Base-by-base conservation (phyloP, 2,329 filamentous ascomycete species). In the Apiospora hydei region DNA sequence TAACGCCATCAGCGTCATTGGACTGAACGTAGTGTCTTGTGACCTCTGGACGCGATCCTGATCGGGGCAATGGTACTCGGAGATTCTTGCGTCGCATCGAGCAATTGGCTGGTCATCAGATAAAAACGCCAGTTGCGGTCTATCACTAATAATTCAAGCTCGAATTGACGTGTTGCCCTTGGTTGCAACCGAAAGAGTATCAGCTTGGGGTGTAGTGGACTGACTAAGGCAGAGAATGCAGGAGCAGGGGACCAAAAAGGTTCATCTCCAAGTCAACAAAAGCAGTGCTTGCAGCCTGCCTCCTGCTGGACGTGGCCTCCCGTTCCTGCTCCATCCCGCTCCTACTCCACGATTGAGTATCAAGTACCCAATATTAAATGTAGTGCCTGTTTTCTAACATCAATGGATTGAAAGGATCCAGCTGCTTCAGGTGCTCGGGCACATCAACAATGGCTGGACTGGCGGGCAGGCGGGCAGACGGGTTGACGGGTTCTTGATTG, bases 401-500 rank as follows among this genome's bases (percentile, higher is more conserved):
- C 16, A 7, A 47, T 38, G 21, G 16, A 47, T n/a, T n/a, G 46
- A 6, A 47, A 47, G 46, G 18, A 16, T 21, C 46, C 46, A 21
- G 18, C 46, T 16, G 14, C 44, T 47, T n/a, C 18, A 21, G 21
- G 18, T 21, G 46, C n/a, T n/a, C 46, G 46, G 46, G 18, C 46
- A 7, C 46, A 49, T 8, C n/a, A 6, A n/a, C 7, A 49, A 38
- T 38, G 34, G 34, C 34, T 38, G 34, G 34, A 38, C 5, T 38
- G 7, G 7, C 34, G 5, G 7, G n/a, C 18, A 8, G 21, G 7
- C 46, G 41, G 41, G 41, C n/a, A 8, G 46, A 49, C 46, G 46
- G 46, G 46, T 4, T 49, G 10, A 41, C 57, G 57, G 57, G 57
- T 64, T 64, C 18, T n/a, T 64, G 57, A 64, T 64, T 38, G 21